phyloP scores from a whole-genome alignment of 129 eudicot genomes.

The Glebionis coronaria region DNA sequence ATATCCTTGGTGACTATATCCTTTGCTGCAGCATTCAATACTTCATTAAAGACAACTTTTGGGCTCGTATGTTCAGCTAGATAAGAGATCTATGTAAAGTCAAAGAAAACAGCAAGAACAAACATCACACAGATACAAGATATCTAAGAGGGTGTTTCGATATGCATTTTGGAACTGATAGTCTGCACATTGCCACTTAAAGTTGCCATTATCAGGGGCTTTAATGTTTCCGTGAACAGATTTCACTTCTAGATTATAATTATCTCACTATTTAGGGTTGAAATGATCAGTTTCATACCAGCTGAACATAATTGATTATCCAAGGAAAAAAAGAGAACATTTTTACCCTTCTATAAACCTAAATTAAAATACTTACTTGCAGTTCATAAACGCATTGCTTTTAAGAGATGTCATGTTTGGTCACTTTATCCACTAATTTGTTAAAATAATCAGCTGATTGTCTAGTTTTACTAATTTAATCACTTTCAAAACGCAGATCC shows the following conservation, averaged over 20 bases:
- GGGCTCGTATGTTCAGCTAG: constrained; percentile 90
- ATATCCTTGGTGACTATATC: constrained; percentile 93
- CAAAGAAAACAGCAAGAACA: constrained; percentile 37
- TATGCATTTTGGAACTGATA: neutral
- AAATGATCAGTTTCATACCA: neutral
- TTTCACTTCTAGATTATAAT: neutral
- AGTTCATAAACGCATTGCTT: neutral
- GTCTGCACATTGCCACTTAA: no score
- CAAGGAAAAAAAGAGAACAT: neutral
- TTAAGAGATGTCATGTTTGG: neutral
- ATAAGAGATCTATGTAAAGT: constrained; percentile 62
- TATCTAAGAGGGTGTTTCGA: neutral
- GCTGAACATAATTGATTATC: constrained; percentile 13
- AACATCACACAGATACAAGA: neutral
- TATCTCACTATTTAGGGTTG: neutral
- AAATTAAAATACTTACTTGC: neutral
- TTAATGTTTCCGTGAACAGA: neutral
- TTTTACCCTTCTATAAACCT: neutral
- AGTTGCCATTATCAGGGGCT: no score
- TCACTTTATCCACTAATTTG: neutral
- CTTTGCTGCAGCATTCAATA: constrained; percentile 73
- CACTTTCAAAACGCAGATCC: neutral
- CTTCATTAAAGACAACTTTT: constrained; percentile 79
- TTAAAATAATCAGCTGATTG: no score
- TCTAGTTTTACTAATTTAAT: neutral